These are phyloP conservation scores for Physaria fendleri DNA, from an alignment of 345 rosid species.

Conservation along the genomic window DNA sequence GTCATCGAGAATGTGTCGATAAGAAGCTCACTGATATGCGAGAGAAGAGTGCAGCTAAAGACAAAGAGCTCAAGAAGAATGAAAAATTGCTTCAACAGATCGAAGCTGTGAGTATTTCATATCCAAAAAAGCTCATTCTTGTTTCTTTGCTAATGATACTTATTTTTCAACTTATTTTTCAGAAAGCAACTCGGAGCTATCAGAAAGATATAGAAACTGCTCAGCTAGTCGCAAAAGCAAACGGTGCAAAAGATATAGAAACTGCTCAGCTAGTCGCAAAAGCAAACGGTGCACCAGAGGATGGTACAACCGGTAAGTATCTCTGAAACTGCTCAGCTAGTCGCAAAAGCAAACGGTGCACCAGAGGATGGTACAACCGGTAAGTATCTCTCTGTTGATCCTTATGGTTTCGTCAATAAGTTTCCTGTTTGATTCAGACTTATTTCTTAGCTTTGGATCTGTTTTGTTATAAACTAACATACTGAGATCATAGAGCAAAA, in stretches of 20 bases:
- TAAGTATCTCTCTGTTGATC: constrained; percentile 28
- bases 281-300: constrained; percentile 43
- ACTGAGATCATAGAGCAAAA: not conserved
- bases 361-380: constrained; percentile 48
- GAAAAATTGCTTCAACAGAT: constrained; percentile 71
- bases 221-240: constrained; percentile 56
- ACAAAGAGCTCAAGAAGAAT: constrained; percentile 70
- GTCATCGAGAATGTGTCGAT: constrained; percentile 65
- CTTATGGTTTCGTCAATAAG: not conserved
- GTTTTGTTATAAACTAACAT: not conserved
- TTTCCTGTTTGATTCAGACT: not conserved
- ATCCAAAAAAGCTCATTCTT: not conserved
- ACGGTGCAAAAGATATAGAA: constrained; percentile 41
- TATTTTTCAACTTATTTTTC: constrained; percentile 11
- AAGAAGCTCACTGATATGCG: constrained; percentile 71
- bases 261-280: constrained; percentile 56
- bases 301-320: constrained; percentile 44
- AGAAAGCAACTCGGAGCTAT: constrained; percentile 95
- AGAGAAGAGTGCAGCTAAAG: constrained; percentile 71
- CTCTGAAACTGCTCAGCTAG: constrained; percentile 46
- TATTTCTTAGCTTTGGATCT: constrained; percentile 7
- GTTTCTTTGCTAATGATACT: not conserved
- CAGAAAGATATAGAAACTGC: constrained; percentile 74
- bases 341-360: constrained; percentile 52
- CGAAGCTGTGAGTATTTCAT: constrained; percentile 66